These are phyloP conservation scores for Plasmodium relictum DNA, from an alignment of 169 alveolate species.

Conservation along the genomic window DNA sequence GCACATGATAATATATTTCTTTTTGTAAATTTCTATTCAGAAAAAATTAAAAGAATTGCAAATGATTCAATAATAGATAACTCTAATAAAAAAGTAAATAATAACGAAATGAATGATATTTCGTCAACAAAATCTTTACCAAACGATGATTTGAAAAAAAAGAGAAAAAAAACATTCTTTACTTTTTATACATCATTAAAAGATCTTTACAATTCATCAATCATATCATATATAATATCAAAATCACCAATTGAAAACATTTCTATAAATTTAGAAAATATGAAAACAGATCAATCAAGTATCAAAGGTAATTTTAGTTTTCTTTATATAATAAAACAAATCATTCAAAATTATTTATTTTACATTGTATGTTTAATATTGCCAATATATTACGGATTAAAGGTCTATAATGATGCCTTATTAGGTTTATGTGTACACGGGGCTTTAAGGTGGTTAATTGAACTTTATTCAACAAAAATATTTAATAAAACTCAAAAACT, in stretches of 20 bases:
- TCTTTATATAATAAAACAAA: conserved; percentile 39
- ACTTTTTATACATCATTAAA: conserved; percentile 8
- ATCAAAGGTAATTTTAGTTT: too few species aligned
- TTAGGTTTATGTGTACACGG: conserved; percentile 72
- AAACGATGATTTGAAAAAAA: background rate
- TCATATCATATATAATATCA: conserved; percentile 40
- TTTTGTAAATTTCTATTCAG: conserved; percentile 67
- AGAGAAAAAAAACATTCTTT: too few species aligned
- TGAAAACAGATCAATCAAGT: conserved; percentile 15
- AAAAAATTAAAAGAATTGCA: conserved; percentile 32
- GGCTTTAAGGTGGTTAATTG: conserved; percentile 64
- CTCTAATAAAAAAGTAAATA: background rate
- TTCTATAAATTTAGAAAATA: conserved; percentile 21
- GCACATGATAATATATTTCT: conserved; percentile 65
- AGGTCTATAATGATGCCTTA: conserved; percentile 59
- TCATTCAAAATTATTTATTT: conserved; percentile 66
- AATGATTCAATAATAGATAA: conserved; percentile 20
- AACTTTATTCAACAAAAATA: conserved; percentile 53
- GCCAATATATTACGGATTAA: conserved; percentile 67
- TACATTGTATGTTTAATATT: conserved; percentile 76
- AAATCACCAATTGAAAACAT: conserved; percentile 54
- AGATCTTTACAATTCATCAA: conserved; percentile 46
- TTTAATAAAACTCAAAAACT: conserved; percentile 39
- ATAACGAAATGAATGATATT: background rate
- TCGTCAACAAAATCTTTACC: background rate